Percentiles rank a stretch among this genome's conserved stretches.
Evolutionary conservation across 2,329 filamentous ascomycete species (phyloP).

Genomic region (Curvularia verruculosa): DNA sequence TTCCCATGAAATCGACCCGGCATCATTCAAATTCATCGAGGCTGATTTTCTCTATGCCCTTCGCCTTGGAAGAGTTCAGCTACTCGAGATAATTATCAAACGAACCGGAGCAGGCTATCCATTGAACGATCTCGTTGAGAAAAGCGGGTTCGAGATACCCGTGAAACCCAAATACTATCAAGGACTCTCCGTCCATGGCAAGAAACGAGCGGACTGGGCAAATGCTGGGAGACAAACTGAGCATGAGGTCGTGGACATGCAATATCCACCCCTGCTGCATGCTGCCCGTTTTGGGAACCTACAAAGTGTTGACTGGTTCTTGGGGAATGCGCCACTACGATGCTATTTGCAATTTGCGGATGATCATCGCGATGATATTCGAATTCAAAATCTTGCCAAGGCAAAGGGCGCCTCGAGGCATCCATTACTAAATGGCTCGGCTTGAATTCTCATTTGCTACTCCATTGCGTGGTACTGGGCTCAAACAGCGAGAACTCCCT

Average conservation of each 20-base stretch:
- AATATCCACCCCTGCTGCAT: conserved; percentile 63
- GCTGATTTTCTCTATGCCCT: conserved; percentile 48
- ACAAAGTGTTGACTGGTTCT: conserved; percentile 77
- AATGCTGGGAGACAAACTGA: conserved; percentile 21
- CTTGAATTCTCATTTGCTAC: conserved; percentile 54
- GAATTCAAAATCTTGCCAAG: conserved; percentile 66
- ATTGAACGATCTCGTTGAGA: conserved; percentile 68
- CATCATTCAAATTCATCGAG: conserved; percentile 24
- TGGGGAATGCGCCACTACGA: conserved; percentile 71
- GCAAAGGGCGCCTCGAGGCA: conserved; percentile 66
- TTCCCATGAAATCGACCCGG: background rate
- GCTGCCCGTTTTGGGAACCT: conserved; percentile 65
- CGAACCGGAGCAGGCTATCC: conserved; percentile 72
- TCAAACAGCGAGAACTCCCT: conserved; percentile 51
- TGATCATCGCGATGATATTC: conserved; percentile 64
- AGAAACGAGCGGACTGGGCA: conserved; percentile 76
- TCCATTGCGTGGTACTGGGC: conserved; percentile 64
- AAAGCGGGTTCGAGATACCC: conserved; percentile 66
- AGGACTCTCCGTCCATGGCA: conserved; percentile 68
- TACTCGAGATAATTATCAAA: conserved; percentile 70
- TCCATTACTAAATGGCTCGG: conserved; percentile 67
- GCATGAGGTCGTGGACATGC: conserved; percentile 7
- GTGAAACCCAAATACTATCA: conserved; percentile 76
- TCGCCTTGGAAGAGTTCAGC: conserved; percentile 56
- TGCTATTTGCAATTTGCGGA: conserved; percentile 73